Percentiles rank a stretch among this genome's conserved stretches.
phyloP scores from a whole-genome alignment of 352 stramenopile species.

The Phytophthora pisi region DNA sequence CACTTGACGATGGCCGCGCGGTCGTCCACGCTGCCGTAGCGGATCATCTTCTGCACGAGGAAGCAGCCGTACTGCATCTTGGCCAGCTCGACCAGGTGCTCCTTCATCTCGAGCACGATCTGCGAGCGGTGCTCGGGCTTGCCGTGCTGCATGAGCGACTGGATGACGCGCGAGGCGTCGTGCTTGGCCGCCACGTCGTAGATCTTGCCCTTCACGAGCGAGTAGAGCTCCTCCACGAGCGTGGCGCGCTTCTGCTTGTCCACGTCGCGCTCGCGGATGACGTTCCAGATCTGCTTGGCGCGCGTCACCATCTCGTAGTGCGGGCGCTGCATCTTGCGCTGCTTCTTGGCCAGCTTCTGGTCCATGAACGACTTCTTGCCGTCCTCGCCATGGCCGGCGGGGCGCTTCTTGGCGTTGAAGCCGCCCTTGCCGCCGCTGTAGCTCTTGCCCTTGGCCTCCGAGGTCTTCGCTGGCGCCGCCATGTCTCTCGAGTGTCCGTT shows the following conservation, averaged over 20 bases:
- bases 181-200: conserved; percentile 96
- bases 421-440: conserved; percentile 22
- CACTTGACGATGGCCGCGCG: conserved; percentile 87
- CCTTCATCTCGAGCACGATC: conserved; percentile 91
- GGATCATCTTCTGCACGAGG: conserved; percentile 97
- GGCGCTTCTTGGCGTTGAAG: conserved; percentile 70
- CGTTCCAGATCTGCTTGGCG: conserved; percentile 97
- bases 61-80: conserved; percentile 98
- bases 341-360: conserved; percentile 91
- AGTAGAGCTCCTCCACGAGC: conserved; percentile 92
- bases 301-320: conserved; percentile 94
- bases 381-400: conserved; percentile 52
- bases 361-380: conserved; percentile 86
- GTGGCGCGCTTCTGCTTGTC: conserved; percentile 83
- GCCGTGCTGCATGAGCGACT: conserved; percentile 95
- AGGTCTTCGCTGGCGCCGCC: conserved; percentile 35
- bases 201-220: conserved; percentile 93
- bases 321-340: conserved; percentile 94
- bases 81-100: conserved; percentile 91
- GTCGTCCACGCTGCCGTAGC: conserved; percentile 90
- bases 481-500: conserved; percentile 30
- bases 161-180: conserved; percentile 95
- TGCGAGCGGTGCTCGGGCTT: conserved; percentile 86
- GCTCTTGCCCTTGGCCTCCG: conserved; percentile 34
- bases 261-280: conserved; percentile 89